phyloP scores from a whole-genome alignment of 148 eudicot species.

The Diospyros kaki region DNA sequence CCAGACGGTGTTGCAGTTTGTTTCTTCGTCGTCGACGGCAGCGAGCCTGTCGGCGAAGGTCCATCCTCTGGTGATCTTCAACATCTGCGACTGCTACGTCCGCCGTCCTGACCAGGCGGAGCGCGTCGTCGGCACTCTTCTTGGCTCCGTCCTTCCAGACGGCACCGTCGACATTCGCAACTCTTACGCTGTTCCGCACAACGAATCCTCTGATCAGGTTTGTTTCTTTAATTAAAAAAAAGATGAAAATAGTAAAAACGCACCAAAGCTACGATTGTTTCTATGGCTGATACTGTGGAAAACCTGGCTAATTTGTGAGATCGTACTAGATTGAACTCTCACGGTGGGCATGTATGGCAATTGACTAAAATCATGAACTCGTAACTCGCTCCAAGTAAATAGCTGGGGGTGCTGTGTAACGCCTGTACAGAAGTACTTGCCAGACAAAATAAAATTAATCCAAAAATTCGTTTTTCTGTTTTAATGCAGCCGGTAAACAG shows the following conservation, averaged over 20 bases:
- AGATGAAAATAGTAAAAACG: not conserved
- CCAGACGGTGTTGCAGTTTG: slow-evolving; percentile 58
- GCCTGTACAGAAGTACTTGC: no score
- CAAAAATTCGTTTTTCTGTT: no score
- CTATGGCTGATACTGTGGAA: not conserved
- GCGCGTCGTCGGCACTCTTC: slow-evolving; percentile 87
- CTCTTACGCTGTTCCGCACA: slow-evolving; percentile 90
- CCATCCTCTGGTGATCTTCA: slow-evolving; percentile 87
- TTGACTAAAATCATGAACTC: no score
- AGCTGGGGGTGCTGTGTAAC: no score
- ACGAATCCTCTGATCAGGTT: slow-evolving; percentile 89
- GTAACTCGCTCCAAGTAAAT: no score
- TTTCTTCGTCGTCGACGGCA: slow-evolving; percentile 31
- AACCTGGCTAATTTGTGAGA: not conserved
- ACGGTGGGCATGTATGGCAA: no score
- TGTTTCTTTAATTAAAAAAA: not conserved
- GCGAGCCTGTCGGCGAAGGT: slow-evolving; percentile 47
- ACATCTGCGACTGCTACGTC: slow-evolving; percentile 80
- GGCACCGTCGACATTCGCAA: slow-evolving; percentile 87
- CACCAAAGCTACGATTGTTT: not conserved
- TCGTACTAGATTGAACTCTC: not conserved
- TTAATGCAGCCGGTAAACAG: no score
- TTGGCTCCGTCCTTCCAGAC: slow-evolving; percentile 76
- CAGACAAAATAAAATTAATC: no score
- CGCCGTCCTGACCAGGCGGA: slow-evolving; percentile 93